Percentiles rank a stretch among this genome's conserved stretches.
Evolutionary conservation across 331 rosid species (phyloP).

Genomic region (Quercus phellos): DNA sequence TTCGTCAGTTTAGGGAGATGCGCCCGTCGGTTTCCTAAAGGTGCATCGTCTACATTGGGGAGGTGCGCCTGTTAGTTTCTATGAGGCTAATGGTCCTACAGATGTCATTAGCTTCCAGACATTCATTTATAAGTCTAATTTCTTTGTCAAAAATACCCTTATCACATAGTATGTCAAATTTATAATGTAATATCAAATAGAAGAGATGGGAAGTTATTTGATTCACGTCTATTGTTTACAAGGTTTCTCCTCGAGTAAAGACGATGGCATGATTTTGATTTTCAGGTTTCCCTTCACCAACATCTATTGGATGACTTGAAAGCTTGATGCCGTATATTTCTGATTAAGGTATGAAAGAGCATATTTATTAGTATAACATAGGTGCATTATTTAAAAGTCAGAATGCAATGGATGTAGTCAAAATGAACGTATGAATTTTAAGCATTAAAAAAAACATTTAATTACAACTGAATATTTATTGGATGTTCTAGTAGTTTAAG

Average conservation of each 20-base stretch:
- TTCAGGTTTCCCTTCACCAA: slow-evolving; percentile 98
- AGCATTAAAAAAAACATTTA: neutral
- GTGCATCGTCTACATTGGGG: too few species aligned
- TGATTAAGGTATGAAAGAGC: slow-evolving; percentile 30
- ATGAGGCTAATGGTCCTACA: too few species aligned
- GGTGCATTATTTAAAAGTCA: neutral
- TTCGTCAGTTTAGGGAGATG: too few species aligned
- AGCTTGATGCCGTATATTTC: slow-evolving; percentile 97
- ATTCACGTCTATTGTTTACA: slow-evolving; percentile 97
- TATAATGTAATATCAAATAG: slow-evolving; percentile 2
- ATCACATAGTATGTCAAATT: neutral
- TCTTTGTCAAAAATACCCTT: too few species aligned
- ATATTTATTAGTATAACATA: neutral
- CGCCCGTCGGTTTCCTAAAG: too few species aligned
- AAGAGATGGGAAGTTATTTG: slow-evolving; percentile 45
- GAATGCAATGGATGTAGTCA: neutral
- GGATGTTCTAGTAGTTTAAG: neutral
- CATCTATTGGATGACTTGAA: slow-evolving; percentile 78
- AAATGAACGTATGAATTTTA: too few species aligned
- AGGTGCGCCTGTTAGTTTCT: too few species aligned
- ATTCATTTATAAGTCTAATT: too few species aligned
- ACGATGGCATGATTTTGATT: slow-evolving; percentile 96
- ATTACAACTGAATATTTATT: neutral
- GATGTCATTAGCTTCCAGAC: too few species aligned
- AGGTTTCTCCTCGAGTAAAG: slow-evolving; percentile 94